A percentile compares a stretch with the other conserved stretches of the same genome.
These are phyloP conservation scores for Malassezia sympodialis DNA, from an alignment of 1,284 basidiomycete species.

Conservation along the genomic window DNA sequence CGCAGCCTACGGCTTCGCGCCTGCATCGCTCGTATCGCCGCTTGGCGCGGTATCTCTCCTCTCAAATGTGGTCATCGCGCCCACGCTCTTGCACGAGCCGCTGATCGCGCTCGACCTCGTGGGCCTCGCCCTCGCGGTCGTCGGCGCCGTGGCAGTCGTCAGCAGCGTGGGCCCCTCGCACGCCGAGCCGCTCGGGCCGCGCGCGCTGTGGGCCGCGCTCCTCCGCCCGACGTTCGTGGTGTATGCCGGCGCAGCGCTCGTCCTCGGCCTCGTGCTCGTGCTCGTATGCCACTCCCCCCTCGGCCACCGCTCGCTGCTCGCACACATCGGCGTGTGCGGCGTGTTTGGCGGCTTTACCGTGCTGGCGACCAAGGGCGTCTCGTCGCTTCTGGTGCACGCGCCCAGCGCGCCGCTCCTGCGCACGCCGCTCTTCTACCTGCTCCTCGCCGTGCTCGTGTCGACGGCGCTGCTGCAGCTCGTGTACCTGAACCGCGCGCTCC, in stretches of 20 bases:
- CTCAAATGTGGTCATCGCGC: constrained; percentile 88
- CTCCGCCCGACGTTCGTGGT: constrained; percentile 32
- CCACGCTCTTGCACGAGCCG: constrained; percentile 58
- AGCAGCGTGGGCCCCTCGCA: constrained; percentile 57
- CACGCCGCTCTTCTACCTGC: constrained; percentile 36
- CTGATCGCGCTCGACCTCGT: constrained; percentile 63
- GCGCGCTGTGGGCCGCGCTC: constrained; percentile 30
- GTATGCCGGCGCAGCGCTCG: constrained; percentile 25
- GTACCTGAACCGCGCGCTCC: constrained; percentile 64
- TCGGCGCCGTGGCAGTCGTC: constrained; percentile 58
- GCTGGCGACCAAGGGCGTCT: constrained; percentile 81
- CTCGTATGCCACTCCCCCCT: constrained; percentile 53
- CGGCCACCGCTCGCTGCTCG: constrained; percentile 63
- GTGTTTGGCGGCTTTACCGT: constrained; percentile 89
- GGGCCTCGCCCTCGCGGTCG: constrained; percentile 52
- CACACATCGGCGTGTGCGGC: constrained; percentile 80
- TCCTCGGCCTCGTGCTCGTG: constrained; percentile 17
- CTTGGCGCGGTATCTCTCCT: constrained; percentile 74
- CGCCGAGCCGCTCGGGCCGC: constrained; percentile 24
- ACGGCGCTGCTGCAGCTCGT: constrained; percentile 83
- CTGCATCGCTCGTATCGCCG: constrained; percentile 87
- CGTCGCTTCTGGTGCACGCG: constrained; percentile 55
- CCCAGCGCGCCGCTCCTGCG: constrained; percentile 25
- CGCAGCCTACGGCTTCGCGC: constrained; percentile 72
- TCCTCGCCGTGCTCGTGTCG: constrained; percentile 58